phyloP scores from a whole-genome alignment of 495 filamentous ascomycete species.

The Trichoderma virens region DNA sequence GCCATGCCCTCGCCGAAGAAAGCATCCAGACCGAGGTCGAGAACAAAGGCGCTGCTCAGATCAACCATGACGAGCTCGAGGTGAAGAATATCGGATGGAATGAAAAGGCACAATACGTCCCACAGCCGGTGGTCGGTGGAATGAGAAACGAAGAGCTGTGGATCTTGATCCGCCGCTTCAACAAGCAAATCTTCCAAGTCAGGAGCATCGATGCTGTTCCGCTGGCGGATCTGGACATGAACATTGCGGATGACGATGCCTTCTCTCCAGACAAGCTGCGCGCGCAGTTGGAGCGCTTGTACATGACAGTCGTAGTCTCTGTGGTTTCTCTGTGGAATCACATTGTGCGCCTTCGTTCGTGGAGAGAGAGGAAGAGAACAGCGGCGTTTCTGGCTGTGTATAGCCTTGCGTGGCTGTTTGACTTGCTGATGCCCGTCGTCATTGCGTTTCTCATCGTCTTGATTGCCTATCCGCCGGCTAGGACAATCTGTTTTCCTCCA shows the following conservation, averaged over 20 bases:
- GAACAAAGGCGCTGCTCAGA: slow-evolving; percentile 28
- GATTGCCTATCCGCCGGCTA: slow-evolving; percentile 57
- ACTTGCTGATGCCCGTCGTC: slow-evolving; percentile 61
- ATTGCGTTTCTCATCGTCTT: slow-evolving; percentile 51
- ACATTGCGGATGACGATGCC: slow-evolving; percentile 72
- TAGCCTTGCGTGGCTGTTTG: slow-evolving; percentile 63
- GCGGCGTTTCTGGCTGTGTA: slow-evolving; percentile 64
- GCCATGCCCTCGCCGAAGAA: slow-evolving; percentile 21
- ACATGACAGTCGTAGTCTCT: slow-evolving; percentile 71
- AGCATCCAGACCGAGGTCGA: slow-evolving; percentile 31
- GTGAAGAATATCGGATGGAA: slow-evolving; percentile 71
- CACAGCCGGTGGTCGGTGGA: slow-evolving; percentile 59
- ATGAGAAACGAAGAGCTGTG: slow-evolving; percentile 80
- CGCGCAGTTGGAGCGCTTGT: slow-evolving; percentile 72
- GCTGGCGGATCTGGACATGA: slow-evolving; percentile 63
- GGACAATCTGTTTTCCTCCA: slow-evolving; percentile 64
- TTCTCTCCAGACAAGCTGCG: slow-evolving; percentile 83
- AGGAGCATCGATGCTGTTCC: slow-evolving; percentile 10
- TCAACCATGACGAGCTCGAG: slow-evolving; percentile 21
- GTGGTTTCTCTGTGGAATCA: slow-evolving; percentile 62
- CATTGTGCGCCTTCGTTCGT: slow-evolving; percentile 68
- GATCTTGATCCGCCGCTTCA: slow-evolving; percentile 71
- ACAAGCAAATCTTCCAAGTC: slow-evolving; percentile 44
- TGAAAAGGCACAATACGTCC: slow-evolving; percentile 48
- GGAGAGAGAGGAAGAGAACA: slow-evolving; percentile 66